Conservation (phyloP, 768 basidiomycete genomes). For the Psilocybe azurescens region DNA sequence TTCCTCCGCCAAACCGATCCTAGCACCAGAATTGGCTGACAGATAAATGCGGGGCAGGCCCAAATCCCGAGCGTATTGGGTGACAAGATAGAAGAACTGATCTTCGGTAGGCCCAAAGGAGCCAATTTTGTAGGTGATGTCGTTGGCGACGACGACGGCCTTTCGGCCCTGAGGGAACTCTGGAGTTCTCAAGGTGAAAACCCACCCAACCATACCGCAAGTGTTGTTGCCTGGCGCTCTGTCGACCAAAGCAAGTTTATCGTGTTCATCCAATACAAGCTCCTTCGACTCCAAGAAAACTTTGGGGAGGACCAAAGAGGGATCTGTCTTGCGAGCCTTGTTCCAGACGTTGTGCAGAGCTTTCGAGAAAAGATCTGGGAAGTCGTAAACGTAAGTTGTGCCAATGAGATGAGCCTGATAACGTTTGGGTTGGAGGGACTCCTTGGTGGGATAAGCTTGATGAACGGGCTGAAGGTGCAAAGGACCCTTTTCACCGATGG, state of each 20-base stretch:
- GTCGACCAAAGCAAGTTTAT: constrained; percentile 88
- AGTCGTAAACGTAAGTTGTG: constrained; percentile 99
- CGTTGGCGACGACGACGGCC: constrained; percentile 92
- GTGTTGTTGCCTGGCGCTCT: constrained; percentile 93
- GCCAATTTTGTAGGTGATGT: constrained; percentile 98
- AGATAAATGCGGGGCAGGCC: constrained; percentile 97
- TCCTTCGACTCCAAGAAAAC: constrained; percentile 84
- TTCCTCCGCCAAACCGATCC: constrained; percentile 96
- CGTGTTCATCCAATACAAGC: constrained; percentile 92
- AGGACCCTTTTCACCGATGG: constrained; percentile 97
- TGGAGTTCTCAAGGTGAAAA: constrained; percentile 90
- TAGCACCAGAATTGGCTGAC: constrained; percentile 98
- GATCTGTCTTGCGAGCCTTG: constrained; percentile 65
- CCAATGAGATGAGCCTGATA: constrained; percentile 99
- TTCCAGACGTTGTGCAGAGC: constrained; percentile 94
- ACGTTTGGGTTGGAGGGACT: constrained; percentile 97
- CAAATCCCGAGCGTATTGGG: constrained; percentile 86
- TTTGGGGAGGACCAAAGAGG: constrained; percentile 77
- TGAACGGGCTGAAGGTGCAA: constrained; percentile 95
- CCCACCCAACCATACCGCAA: constrained; percentile 98
- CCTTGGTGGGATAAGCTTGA: constrained; percentile 94
- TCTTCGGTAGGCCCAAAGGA: constrained; percentile 97
- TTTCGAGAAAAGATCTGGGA: constrained; percentile 98
- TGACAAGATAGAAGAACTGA: constrained; percentile 94
- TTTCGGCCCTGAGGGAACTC: constrained; percentile 91